Base-by-base conservation (phyloP, 192 early-diverging fungal genomes). In the Obelidium mucronatum region DNA sequence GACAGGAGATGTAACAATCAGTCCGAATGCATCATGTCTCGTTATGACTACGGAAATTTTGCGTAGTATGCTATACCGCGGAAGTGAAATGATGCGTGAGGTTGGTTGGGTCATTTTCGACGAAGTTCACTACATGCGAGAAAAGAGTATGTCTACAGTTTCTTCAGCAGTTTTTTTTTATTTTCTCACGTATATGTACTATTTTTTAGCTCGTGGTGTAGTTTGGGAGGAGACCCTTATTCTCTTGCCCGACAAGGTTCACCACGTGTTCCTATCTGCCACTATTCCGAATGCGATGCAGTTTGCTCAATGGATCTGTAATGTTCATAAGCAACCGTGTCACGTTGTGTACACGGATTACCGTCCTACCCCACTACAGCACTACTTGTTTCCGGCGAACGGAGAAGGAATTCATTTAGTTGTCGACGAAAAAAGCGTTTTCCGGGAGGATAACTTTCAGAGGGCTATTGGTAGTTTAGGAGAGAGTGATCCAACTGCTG, bases 41-140 rank as follows among this genome's bases (percentile, higher is more conserved):
- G 96, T 99, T 30, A 99, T 99, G 97, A 99, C 97, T 0, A 99
- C 97, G 0, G 97, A 99, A 84, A 99, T 99, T 93, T 82, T 99
- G 60, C 87, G 97, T 34, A 92, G 90, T 51, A 99, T 99, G 97
- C 87, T 99, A 30, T 99, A 99, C 82, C 90, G 96, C 53, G 97
- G 97, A 19, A 94, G 92, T 26, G 96, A 98, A 76, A 87, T 99
- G 55, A 93, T 98, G 89, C 90, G 96, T 56, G 97, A 99, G 83
- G 94, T 99, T 1, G 91, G 95, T 1, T 99, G 96, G 96, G 95
- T 99, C 36, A 88, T 99, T 36, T 99, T 96, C 83, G 97, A 99
- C 78, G 97, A 99, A 87, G 94, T 99, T 64, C 97, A 98, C 82
- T 99, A 99, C 79, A 97, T 99, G 97, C 83, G 95, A 61, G 96